Evolutionary conservation across 805 yeast species (phyloP).

Genomic region (Maudiozyma serrabonitensis): DNA sequence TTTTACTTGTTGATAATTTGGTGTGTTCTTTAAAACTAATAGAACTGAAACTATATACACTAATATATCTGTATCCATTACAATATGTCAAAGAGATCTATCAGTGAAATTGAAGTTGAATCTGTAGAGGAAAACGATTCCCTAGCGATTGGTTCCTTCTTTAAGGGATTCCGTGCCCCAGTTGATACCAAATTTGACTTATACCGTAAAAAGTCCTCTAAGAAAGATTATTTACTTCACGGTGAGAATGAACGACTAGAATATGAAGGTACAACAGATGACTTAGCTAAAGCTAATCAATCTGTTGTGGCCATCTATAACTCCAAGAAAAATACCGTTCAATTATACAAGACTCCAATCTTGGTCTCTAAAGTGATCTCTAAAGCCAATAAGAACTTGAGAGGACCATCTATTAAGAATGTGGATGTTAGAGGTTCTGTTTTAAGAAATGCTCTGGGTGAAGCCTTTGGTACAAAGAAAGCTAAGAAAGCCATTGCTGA

Average conservation of each 20-base stretch:
- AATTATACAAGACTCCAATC: conserved; percentile 55
- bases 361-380: conserved; percentile 56
- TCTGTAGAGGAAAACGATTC: conserved; percentile 38
- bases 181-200: conserved; percentile 50
- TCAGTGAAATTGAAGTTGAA: conserved; percentile 19
- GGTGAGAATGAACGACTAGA: conserved; percentile 70
- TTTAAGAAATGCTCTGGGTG: conserved; percentile 81
- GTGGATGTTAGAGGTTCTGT: conserved; percentile 38
- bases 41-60: too few relatives aligned
- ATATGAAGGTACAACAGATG: conserved; percentile 50
- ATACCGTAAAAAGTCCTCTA: conserved; percentile 35
- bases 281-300: conserved; percentile 31
- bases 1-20: too few relatives aligned
- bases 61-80: background rate
- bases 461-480: conserved; percentile 93
- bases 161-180: conserved; percentile 66
- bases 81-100: conserved; percentile 7
- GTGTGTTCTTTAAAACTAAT: too few relatives aligned
- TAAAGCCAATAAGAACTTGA: conserved; percentile 43
- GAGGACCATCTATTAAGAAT: conserved; percentile 56
- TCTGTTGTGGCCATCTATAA: conserved; percentile 77
- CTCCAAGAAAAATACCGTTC: conserved; percentile 50
- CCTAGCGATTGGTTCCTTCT: conserved; percentile 59
- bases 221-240: conserved; percentile 46
- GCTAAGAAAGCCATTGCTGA: conserved; percentile 86